phyloP scores from a whole-genome alignment of 2,329 filamentous ascomycete species.

The Cercospora nicotianae region DNA sequence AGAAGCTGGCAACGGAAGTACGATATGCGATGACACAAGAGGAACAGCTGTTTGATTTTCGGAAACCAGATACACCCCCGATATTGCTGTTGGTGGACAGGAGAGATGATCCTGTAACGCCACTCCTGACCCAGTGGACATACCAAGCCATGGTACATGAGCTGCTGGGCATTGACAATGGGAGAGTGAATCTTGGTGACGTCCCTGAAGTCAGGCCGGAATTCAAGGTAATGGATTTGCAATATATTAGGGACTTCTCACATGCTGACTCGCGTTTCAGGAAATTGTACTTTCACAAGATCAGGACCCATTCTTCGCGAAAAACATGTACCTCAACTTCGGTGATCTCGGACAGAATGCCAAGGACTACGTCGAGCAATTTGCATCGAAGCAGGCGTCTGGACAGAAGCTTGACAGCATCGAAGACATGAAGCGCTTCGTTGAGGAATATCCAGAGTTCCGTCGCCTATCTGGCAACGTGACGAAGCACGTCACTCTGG shows the following conservation, averaged over 20 bases:
- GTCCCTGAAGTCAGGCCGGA: conserved; percentile 36
- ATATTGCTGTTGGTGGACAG: conserved; percentile 88
- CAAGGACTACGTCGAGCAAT: conserved; percentile 98
- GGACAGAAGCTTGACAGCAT: conserved; percentile 97
- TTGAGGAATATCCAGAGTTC: conserved; percentile 98
- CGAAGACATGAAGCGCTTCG: conserved; percentile 97
- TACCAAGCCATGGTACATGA: conserved; percentile 99
- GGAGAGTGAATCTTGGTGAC: conserved; percentile 83
- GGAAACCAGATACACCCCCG: conserved; percentile 89
- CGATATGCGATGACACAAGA: conserved; percentile 93
- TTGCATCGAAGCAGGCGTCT: conserved; percentile 95
- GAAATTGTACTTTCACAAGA: conserved; percentile 96
- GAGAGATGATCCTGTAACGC: conserved; percentile 91
- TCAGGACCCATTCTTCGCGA: conserved; percentile 97
- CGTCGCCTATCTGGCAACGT: conserved; percentile 96
- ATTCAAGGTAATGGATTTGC: conserved; percentile 30
- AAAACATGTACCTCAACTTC: conserved; percentile 99
- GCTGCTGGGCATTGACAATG: conserved; percentile 87
- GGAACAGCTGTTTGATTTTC: conserved; percentile 93
- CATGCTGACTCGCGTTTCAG: conserved; percentile 32
- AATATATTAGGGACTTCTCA: neutral
- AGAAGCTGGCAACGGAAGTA: conserved; percentile 90
- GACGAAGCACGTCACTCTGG: conserved; percentile 95
- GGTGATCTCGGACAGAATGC: conserved; percentile 93
- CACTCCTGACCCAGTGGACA: conserved; percentile 94